A percentile compares a stretch with the other conserved stretches of the same genome.
Conservation (phyloP, 139 green algal species). For the Chlamydomonas eustigma region DNA sequence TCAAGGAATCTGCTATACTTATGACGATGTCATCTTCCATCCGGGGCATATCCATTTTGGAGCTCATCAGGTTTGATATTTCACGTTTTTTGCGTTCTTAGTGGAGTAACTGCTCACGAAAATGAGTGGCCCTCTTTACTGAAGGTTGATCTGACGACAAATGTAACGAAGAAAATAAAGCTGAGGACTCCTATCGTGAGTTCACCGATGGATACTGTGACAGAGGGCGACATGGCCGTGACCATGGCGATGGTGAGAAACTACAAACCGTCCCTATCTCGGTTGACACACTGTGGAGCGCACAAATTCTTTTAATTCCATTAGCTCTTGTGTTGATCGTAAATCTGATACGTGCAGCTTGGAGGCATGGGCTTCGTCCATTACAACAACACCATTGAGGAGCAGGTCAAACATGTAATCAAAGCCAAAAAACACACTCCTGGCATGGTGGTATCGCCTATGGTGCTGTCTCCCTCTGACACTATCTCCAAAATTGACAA, state of each 20-base stretch:
- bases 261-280: slow-evolving; percentile 1
- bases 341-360: slow-evolving; percentile 47
- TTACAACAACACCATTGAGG: slow-evolving; percentile 94
- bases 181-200: slow-evolving; percentile 85
- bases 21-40: slow-evolving; percentile 98
- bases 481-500: slow-evolving; percentile 61
- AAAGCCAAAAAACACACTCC: slow-evolving; percentile 72
- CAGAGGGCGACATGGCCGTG: slow-evolving; percentile 91
- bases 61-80: slow-evolving; percentile 88
- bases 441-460: slow-evolving; percentile 62
- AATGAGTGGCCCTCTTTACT: background rate
- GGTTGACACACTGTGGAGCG: no score
- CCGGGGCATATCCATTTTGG: slow-evolving; percentile 95
- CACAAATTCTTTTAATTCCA: no score
- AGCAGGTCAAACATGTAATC: slow-evolving; percentile 77
- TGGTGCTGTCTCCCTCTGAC: slow-evolving; percentile 42
- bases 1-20: slow-evolving; percentile 91
- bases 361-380: slow-evolving; percentile 96
- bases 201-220: slow-evolving; percentile 98
- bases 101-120: background rate
- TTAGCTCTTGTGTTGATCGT: background rate
- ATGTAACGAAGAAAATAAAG: slow-evolving; percentile 81
- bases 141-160: slow-evolving; percentile 80
- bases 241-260: slow-evolving; percentile 83
- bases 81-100: no score